These are phyloP conservation scores for Tricholoma furcatifolium DNA, from an alignment of 768 basidiomycete species.

Conservation along the genomic window DNA sequence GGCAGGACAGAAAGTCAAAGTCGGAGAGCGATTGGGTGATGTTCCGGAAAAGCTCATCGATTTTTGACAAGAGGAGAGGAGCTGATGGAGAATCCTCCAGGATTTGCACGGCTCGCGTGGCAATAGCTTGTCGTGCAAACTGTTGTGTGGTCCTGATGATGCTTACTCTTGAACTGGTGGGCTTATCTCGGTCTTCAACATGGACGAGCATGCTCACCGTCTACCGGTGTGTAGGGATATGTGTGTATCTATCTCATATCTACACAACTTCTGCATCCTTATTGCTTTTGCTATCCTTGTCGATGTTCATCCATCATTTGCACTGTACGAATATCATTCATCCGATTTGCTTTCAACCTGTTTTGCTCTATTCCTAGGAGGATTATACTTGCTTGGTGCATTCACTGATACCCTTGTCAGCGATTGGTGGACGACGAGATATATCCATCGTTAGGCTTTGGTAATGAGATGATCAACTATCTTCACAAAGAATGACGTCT, in stretches of 20 bases:
- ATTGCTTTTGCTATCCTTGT: background rate
- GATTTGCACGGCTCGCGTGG: background rate
- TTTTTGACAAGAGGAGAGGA: background rate
- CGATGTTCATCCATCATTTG: conserved; percentile 23
- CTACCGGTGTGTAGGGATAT: background rate
- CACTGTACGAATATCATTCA: conserved; percentile 13
- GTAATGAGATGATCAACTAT: too few relatives aligned
- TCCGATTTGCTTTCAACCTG: background rate
- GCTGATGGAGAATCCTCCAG: too few relatives aligned
- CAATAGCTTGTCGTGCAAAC: background rate
- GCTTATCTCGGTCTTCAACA: conserved; percentile 22
- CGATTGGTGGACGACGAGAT: too few relatives aligned
- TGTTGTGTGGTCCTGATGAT: background rate
- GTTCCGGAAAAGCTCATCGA: conserved; percentile 27
- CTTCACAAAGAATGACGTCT: too few relatives aligned
- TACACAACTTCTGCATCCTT: background rate
- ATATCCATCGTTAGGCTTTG: too few relatives aligned
- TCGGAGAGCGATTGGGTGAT: conserved; percentile 82
- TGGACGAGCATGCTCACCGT: conserved; percentile 13
- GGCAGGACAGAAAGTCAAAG: conserved; percentile 81
- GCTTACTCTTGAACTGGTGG: background rate
- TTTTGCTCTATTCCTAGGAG: background rate
- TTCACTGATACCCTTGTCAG: too few relatives aligned
- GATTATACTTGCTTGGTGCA: too few relatives aligned
- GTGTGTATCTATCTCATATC: conserved; percentile 1